Percentiles rank a stretch among this genome's conserved stretches.
Conservation (phyloP, 1,284 basidiomycete species). For the Papiliotrema flavescens region DNA sequence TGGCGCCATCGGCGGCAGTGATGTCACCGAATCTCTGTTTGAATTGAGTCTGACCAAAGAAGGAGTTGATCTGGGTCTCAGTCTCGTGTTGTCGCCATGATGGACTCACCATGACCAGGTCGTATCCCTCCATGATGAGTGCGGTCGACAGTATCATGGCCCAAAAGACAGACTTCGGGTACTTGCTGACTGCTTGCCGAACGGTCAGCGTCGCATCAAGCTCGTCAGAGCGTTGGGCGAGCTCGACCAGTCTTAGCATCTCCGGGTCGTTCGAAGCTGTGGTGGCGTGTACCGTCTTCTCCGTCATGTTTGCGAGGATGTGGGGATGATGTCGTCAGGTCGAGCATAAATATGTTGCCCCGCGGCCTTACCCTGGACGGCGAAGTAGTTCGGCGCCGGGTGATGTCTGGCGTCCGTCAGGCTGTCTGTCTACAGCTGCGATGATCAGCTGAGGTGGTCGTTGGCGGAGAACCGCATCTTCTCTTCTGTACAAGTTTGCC, state of each 20-base stretch:
- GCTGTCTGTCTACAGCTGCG: too few relatives aligned
- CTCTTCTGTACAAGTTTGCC: too few relatives aligned
- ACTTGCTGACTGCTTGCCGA: constrained; percentile 22
- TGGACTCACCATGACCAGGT: constrained; percentile 29
- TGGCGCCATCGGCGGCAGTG: constrained; percentile 7
- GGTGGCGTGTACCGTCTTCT: neutral
- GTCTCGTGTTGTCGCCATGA: neutral
- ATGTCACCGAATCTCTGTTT: constrained; percentile 23
- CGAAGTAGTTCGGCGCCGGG: too few relatives aligned
- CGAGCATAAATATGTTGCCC: neutral
- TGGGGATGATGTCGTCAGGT: constrained; percentile 4
- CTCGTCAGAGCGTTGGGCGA: constrained; percentile 15
- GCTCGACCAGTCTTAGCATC: constrained; percentile 4
- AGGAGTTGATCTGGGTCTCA: constrained; percentile 20
- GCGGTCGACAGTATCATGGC: constrained; percentile 21
- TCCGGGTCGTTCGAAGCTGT: constrained; percentile 4
- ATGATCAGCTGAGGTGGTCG: too few relatives aligned
- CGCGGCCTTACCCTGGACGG: too few relatives aligned
- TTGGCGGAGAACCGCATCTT: too few relatives aligned
- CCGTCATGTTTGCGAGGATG: neutral
- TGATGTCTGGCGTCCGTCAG: too few relatives aligned
- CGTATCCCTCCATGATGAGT: constrained; percentile 38
- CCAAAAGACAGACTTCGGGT: constrained; percentile 25
- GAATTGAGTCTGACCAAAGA: constrained; percentile 35
- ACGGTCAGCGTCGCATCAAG: constrained; percentile 10